phyloP scores from a whole-genome alignment of 495 filamentous ascomycete species.

The Aspergillus nidulans region DNA sequence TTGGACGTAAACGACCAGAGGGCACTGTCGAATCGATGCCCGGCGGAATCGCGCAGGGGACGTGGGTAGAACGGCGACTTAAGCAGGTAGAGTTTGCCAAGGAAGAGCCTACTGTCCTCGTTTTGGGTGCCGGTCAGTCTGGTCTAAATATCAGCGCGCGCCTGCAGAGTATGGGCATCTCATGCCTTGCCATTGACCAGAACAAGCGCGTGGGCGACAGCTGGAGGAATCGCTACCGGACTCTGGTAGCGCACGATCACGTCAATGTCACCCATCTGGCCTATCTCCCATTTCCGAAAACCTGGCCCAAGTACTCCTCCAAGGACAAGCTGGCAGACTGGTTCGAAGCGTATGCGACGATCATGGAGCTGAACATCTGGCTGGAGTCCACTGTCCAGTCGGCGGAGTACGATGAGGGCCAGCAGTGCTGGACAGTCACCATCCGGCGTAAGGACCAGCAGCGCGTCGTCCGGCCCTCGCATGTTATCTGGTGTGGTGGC shows the following conservation, averaged over 20 bases:
- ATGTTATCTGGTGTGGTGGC: slow-evolving; percentile 28
- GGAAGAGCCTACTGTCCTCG: slow-evolving; percentile 57
- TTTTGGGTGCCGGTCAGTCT: slow-evolving; percentile 56
- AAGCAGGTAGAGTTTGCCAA: slow-evolving; percentile 47
- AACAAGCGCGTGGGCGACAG: slow-evolving; percentile 67
- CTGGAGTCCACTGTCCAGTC: slow-evolving; percentile 47
- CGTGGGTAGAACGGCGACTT: slow-evolving; percentile 56
- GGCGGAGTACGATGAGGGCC: slow-evolving; percentile 48
- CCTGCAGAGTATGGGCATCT: slow-evolving; percentile 60
- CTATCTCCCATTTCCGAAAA: slow-evolving; percentile 63
- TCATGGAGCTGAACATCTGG: slow-evolving; percentile 75
- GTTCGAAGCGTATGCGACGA: slow-evolving; percentile 66
- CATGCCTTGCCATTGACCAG: slow-evolving; percentile 60
- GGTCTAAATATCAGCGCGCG: slow-evolving; percentile 61
- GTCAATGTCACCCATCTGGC: slow-evolving; percentile 71
- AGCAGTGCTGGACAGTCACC: slow-evolving; percentile 54
- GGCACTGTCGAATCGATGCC: slow-evolving; percentile 17
- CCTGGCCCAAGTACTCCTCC: slow-evolving; percentile 65
- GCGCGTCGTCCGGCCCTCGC: slow-evolving; percentile 38
- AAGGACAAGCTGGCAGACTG: slow-evolving; percentile 78
- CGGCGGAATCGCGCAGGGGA: slow-evolving; percentile 27
- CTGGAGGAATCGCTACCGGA: slow-evolving; percentile 62
- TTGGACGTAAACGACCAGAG: slow-evolving; percentile 38
- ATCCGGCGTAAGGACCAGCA: slow-evolving; percentile 43
- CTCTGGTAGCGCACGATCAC: slow-evolving; percentile 62